Evolutionary conservation across 768 basidiomycete genomes (phyloP).

Genomic region (Hypholoma sublateritium): DNA sequence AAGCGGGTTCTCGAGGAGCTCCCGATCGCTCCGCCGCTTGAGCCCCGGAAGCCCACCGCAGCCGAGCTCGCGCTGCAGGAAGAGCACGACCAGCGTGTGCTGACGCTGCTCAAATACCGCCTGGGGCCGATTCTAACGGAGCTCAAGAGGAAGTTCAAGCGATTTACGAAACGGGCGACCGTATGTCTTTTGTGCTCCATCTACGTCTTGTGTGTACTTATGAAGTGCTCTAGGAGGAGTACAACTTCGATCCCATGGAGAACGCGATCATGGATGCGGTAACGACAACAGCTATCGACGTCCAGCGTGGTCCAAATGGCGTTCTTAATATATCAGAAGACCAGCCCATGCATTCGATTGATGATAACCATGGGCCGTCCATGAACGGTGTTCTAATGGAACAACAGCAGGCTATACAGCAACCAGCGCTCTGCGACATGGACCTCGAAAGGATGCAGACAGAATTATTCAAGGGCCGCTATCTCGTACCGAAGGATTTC

Average conservation of each 20-base stretch:
- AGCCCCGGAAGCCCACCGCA: conserved; percentile 77
- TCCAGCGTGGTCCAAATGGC: conserved; percentile 37
- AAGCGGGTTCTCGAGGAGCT: conserved; percentile 85
- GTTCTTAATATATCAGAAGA: conserved; percentile 43
- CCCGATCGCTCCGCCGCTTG: conserved; percentile 86
- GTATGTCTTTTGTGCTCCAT: conserved; percentile 42
- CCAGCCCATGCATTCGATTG: conserved; percentile 26
- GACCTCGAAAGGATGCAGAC: conserved; percentile 91
- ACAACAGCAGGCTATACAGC: conserved; percentile 35
- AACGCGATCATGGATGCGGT: conserved; percentile 20
- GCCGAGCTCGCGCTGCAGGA: conserved; percentile 82
- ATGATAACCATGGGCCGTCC: conserved; percentile 29
- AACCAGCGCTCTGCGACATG: conserved; percentile 73
- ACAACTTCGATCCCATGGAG: conserved; percentile 46
- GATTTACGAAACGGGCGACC: conserved; percentile 77
- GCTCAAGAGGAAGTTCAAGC: conserved; percentile 89
- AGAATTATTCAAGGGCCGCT: conserved; percentile 80
- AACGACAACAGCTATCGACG: conserved; percentile 23
- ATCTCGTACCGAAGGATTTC: conserved; percentile 87
- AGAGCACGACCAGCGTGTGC: conserved; percentile 75
- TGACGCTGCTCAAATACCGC: conserved; percentile 85
- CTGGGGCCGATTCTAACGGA: conserved; percentile 88
- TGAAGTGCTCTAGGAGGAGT: conserved; percentile 62
- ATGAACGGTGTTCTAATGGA: conserved; percentile 38
- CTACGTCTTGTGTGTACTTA: conserved; percentile 12